Base-by-base conservation (phyloP, 441 rosid species). In the California macrophylla region DNA sequence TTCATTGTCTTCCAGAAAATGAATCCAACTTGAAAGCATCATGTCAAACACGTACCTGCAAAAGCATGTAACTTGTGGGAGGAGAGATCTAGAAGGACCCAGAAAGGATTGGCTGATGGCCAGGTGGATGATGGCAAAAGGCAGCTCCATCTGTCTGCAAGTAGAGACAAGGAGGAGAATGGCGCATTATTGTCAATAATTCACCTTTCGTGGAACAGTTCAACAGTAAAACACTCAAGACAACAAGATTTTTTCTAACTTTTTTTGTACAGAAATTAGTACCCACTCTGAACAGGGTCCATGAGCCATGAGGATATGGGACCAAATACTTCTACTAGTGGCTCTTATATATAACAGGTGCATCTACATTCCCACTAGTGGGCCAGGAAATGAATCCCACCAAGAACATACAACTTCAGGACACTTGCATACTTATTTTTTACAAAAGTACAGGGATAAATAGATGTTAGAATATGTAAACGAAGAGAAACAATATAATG, bases 61-160 rank as follows among this genome's bases (percentile, higher is more conserved):
- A 56, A 4, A 56, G 28, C 62, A 56, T 3, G 26, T 56, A 28
- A 56, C 62, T 56, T 23, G 62, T 2, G 26, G 62, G 12, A 56
- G 62, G 62, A 56, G 62, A 56, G 13, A 56, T 56, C 62, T 56
- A 23, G 62, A 56, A 56, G 62, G 6, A 21, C 26, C 62, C 62
- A 54, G 60, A 52, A 18, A 6, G 26, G 26, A 42, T 42, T 4
- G 15, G 15, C n/a, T 42, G 4, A 47, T 1, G 62, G 7, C 26
- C 62, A 54, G 62, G 62, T 23, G 28, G 26, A 10, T 24, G 26
- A 21, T 56, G 62, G 30, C 21, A 58, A 58, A 58, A 30, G 15
- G 63, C 26, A 8, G 63, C 28, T 58, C 63, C 63, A 13, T 58
- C 29, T 58, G 63, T 20, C 30, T 58, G 63, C 63, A 56, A 5